Base-by-base conservation (phyloP, 2,329 filamentous ascomycete genomes). In the Aspergillus felis region DNA sequence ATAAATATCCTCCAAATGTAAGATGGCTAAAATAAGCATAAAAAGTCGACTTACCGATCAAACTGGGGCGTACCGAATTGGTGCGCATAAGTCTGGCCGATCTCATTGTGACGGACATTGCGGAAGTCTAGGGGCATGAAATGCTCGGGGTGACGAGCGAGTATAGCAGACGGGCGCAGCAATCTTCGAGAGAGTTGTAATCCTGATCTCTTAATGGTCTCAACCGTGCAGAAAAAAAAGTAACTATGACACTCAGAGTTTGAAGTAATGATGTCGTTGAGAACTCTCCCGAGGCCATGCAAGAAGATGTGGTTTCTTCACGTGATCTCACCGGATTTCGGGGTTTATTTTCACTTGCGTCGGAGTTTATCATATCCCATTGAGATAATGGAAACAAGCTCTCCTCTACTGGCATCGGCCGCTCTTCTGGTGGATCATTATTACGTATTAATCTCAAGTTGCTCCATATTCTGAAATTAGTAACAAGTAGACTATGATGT, bases 91-190 rank as follows among this genome's bases (percentile, higher is more conserved):
- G 66, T 57, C 67, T 67, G 61, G 71, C 68, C 56, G 73, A 73
- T 64, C 72, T 74, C 71, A 76, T 72, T 29, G 68, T 68, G 57
- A 71, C 71, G 66, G 71, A 72, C 69, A 73, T 73, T 64, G 64
- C 64, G 69, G 67, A 67, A 67, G 61, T 63, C 60, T 66, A 65
- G 60, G 58, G 61, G 57, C 61, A 67, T 59, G 55, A 64, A 51
- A 55, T 57, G 66, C 65, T 64, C 66, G 61, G 55, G 46, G 46
- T 50, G 61, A 59, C 66, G 65, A 70, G 66, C 63, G 56, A 59
- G 48, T 29, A 25, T 42, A 59, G 28, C 27, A 54, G 27, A 54
- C 14, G 56, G 48, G 35, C 49, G 51, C 62, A 63, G 55, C 59
- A 61, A 58, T 57, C 58, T 51, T n/a, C 29, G 38, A 41, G 32